Evolutionary conservation across 2,329 filamentous ascomycete genomes (phyloP).

Genomic region (Curvularia spicifera): DNA sequence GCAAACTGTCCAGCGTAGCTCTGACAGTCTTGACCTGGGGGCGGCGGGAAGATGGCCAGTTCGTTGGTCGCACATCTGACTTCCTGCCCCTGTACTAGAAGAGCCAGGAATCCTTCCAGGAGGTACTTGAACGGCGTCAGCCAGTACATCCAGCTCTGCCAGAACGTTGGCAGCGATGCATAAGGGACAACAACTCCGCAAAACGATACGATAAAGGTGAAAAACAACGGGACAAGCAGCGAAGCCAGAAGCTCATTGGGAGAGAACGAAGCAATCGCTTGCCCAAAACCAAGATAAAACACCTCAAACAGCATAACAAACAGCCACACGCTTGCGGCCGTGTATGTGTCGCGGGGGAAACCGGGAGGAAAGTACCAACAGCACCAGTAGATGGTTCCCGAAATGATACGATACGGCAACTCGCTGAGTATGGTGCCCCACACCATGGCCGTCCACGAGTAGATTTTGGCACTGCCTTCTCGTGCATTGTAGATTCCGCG

Average conservation of each 20-base stretch:
- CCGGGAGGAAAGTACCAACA: constrained; percentile 61
- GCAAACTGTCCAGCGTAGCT: constrained; percentile 64
- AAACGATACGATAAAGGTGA: constrained; percentile 73
- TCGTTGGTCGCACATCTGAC: constrained; percentile 64
- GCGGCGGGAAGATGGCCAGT: constrained; percentile 66
- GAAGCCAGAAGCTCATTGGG: constrained; percentile 72
- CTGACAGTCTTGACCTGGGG: constrained; percentile 65
- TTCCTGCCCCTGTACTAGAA: constrained; percentile 61
- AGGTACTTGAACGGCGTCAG: constrained; percentile 73
- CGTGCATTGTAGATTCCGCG: constrained; percentile 72
- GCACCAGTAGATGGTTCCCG: constrained; percentile 67
- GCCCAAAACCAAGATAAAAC: constrained; percentile 69
- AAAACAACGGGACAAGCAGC: constrained; percentile 71
- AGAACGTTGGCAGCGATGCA: constrained; percentile 66
- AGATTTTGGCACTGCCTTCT: constrained; percentile 80
- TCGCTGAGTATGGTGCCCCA: constrained; percentile 71
- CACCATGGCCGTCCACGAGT: constrained; percentile 75
- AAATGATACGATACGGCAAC: constrained; percentile 71
- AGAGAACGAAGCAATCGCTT: constrained; percentile 70
- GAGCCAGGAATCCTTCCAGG: constrained; percentile 66
- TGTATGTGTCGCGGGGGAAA: constrained; percentile 63
- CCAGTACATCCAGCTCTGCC: constrained; percentile 59
- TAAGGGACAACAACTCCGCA: constrained; percentile 78
- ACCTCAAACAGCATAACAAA: constrained; percentile 70
- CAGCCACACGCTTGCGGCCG: constrained; percentile 67